Conservation (phyloP, 2,329 filamentous ascomycete species). For the Beauveria brongniartii region DNA sequence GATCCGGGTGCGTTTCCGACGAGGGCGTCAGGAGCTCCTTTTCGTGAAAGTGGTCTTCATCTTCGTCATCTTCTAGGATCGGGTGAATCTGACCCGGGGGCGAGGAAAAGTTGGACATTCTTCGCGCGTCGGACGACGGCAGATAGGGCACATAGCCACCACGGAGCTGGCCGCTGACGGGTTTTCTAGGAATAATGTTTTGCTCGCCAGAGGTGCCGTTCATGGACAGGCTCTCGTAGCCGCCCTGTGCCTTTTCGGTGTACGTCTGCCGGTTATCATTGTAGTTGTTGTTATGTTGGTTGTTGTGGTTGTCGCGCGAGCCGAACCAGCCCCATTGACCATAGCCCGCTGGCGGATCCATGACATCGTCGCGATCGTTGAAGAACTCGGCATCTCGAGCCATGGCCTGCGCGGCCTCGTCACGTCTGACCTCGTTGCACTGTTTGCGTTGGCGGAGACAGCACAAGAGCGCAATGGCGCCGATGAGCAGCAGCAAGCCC, state of each 20-base stretch:
- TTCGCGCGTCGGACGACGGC: constrained; percentile 18
- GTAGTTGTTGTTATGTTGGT: neutral
- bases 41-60: constrained; percentile 31
- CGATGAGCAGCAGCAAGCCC: constrained; percentile 36
- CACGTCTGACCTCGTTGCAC: constrained; percentile 27
- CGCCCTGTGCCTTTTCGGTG: constrained; percentile 30
- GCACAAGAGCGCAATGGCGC: constrained; percentile 39
- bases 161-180: constrained; percentile 22
- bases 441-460: constrained; percentile 36
- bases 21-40: constrained; percentile 26
- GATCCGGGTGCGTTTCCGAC: constrained; percentile 35
- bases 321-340: constrained; percentile 26
- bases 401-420: constrained; percentile 40
- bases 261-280: neutral
- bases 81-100: constrained; percentile 42
- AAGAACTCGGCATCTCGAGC: constrained; percentile 42
- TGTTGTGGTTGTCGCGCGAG: neutral
- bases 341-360: constrained; percentile 21
- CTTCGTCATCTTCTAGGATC: constrained; percentile 50
- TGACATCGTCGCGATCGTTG: constrained; percentile 38
- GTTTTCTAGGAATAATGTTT: constrained; percentile 26
- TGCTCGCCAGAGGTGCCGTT: constrained; percentile 18
- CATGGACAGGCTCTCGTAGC: constrained; percentile 41
- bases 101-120: constrained; percentile 20
- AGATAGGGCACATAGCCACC: constrained; percentile 24